phyloP scores from a whole-genome alignment of 1,284 basidiomycete genomes.

The Fomitiporia mediterranea region DNA sequence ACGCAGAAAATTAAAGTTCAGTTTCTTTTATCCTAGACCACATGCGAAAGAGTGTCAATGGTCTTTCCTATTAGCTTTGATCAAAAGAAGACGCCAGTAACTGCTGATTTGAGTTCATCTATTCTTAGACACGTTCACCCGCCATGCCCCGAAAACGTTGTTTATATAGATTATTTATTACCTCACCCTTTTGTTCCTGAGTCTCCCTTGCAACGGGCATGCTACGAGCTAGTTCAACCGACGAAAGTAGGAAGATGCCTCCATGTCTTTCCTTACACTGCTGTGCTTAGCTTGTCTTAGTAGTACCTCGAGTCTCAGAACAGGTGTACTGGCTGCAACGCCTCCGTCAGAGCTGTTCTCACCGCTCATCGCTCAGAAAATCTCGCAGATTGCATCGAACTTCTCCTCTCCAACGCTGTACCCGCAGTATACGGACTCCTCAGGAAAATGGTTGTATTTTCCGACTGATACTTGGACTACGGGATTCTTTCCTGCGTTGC shows the following conservation, averaged over 20 bases:
- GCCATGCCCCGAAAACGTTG: no score
- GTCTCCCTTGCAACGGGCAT: no score
- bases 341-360: conserved; percentile 21
- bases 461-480: conserved; percentile 25
- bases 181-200: no score
- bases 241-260: no score
- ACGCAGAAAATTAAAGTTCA: background rate
- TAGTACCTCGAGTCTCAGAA: background rate
- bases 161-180: no score
- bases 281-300: background rate
- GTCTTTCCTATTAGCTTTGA: no score
- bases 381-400: conserved; percentile 20
- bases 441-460: conserved; percentile 23
- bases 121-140: no score
- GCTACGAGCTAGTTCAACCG: no score
- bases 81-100: no score
- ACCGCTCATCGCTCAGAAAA: conserved; percentile 20
- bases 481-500: conserved; percentile 25
- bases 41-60: no score
- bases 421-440: conserved; percentile 23
- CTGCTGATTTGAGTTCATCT: no score
- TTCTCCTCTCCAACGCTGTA: conserved; percentile 17
- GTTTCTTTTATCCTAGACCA: no score
- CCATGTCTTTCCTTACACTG: background rate
- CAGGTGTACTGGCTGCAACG: background rate